Percentiles rank a stretch among this genome's conserved stretches.
phyloP scores from a whole-genome alignment of 1,284 basidiomycete species.

The Thecaphora frezii region DNA sequence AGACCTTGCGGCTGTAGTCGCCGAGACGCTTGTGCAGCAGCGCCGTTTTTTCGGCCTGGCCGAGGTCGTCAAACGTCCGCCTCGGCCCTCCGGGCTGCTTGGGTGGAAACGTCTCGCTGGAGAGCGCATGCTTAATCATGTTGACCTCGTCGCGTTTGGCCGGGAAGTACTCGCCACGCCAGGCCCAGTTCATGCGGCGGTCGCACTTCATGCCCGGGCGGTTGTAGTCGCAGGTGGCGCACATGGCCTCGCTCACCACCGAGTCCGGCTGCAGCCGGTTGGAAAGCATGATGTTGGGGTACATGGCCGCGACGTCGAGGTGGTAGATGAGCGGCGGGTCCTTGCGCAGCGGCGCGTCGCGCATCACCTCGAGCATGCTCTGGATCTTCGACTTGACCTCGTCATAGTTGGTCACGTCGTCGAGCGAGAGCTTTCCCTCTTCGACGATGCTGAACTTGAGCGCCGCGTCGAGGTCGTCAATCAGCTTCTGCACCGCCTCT shows the following conservation, averaged over 20 bases:
- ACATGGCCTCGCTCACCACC: constrained; percentile 92
- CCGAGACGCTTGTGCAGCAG: constrained; percentile 94
- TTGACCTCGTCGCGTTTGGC: constrained; percentile 97
- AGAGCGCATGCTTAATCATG: constrained; percentile 96
- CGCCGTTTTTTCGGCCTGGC: constrained; percentile 83
- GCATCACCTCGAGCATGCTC: constrained; percentile 79
- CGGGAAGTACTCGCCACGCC: constrained; percentile 98
- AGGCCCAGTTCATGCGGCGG: constrained; percentile 92
- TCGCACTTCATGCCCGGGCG: constrained; percentile 94
- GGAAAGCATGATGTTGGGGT: constrained; percentile 99
- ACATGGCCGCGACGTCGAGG: constrained; percentile 99
- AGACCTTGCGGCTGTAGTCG: constrained; percentile 97
- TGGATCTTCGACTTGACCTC: constrained; percentile 83
- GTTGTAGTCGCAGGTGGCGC: constrained; percentile 98
- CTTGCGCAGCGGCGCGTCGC: constrained; percentile 82
- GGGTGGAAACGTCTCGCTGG: constrained; percentile 89
- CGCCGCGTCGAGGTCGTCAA: constrained; percentile 89
- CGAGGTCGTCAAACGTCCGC: constrained; percentile 81
- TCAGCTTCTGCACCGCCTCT: constrained; percentile 83
- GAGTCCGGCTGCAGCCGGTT: constrained; percentile 98
- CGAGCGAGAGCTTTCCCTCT: constrained; percentile 79
- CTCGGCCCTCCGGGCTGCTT: constrained; percentile 73
- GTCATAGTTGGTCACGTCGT: constrained; percentile 91
- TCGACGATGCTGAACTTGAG: constrained; percentile 85
- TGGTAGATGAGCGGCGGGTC: constrained; percentile 98